Evolutionary conservation across 2,329 filamentous ascomycete species (phyloP), one percentile per base, ranked within the genome.

Genomic region (Akanthomyces muscarius): DNA sequence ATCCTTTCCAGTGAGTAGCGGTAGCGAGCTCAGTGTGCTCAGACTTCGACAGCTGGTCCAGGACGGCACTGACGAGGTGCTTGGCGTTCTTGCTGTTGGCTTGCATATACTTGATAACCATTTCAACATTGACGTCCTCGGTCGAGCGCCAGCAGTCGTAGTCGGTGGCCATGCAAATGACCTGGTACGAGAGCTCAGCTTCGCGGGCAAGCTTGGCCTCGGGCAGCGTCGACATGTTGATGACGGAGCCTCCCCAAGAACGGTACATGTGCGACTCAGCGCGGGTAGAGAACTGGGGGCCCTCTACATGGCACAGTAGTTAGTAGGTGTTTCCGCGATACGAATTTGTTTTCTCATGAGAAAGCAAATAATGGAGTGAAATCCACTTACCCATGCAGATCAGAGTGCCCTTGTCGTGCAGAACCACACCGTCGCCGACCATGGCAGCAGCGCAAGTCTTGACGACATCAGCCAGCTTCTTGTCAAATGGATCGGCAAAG

Each of bases 151-250:
- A 99, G 86, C 94, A 98, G 81, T 99, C 95, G 76, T 99, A 99
- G 81, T 99, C 95, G 33, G 95, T 99, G 41, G 92, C 91, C 95
- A 99, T 99, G 83, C 94, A 97, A 72, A 99, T 96, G 86, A 97
- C 96, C 80, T 96, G 92, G 78, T 98, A 98, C 42, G 89, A 90
- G 70, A 99, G 90, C 81, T 99, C 95, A 28, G 95, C 95, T 80
- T 99, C 95, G 61, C 91, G 88, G 11, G 95, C 95, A 23, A 99
- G 87, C 83, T 99, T 99, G 56, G 94, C 90, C 80, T 99, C 95
- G 23, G 95, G 95, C 18, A 99, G 84, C 16, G 89, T 89, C 51
- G 91, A 96, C 95, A 99, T 99, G 85, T 98, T 98, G 83, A 99
- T 98, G 60, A 98, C 91, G 68, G 86, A 90, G 69, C 93, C 94